Percentiles rank a stretch among this genome's conserved stretches.
phyloP scores from a whole-genome alignment of 495 filamentous ascomycete species.

The Bathelium albidoporum region DNA sequence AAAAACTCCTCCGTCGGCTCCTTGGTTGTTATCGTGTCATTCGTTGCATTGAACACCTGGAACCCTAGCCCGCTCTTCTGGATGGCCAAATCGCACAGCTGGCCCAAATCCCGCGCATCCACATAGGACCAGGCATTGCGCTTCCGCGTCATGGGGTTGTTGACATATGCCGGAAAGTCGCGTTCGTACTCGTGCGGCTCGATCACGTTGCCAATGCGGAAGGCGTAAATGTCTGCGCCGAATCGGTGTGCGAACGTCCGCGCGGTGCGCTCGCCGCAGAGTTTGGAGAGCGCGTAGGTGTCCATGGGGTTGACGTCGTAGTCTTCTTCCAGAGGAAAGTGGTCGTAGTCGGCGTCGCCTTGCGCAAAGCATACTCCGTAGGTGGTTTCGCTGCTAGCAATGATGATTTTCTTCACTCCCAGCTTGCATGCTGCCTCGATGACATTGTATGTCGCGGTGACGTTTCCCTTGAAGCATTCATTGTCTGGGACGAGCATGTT shows the following conservation, averaged over 20 bases:
- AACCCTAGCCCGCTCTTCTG: constrained; percentile 44
- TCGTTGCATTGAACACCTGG: constrained; percentile 53
- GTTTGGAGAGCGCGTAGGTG: constrained; percentile 49
- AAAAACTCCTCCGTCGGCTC: constrained; percentile 41
- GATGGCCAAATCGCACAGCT: constrained; percentile 45
- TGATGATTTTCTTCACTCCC: constrained; percentile 50
- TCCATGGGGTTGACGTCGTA: constrained; percentile 45
- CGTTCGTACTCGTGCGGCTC: constrained; percentile 48
- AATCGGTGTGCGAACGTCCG: constrained; percentile 46
- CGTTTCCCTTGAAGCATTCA: constrained; percentile 47
- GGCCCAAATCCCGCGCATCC: constrained; percentile 49
- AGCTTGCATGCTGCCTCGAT: constrained; percentile 52
- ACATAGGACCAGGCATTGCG: constrained; percentile 52
- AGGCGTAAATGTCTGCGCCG: constrained; percentile 46
- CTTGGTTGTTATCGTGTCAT: constrained; percentile 45
- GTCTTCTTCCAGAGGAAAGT: constrained; percentile 49
- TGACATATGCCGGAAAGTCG: constrained; percentile 40
- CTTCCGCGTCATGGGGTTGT: constrained; percentile 39
- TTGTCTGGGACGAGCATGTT: constrained; percentile 54
- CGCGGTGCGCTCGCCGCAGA: constrained; percentile 47
- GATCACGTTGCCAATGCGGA: constrained; percentile 49
- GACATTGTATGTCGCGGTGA: constrained; percentile 46
- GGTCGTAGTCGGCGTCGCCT: constrained; percentile 44
- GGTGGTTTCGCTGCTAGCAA: constrained; percentile 46
- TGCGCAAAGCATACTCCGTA: constrained; percentile 52